Base-by-base conservation (phyloP, 2,329 filamentous ascomycete genomes). In the Chaetomiaceae sp. region DNA sequence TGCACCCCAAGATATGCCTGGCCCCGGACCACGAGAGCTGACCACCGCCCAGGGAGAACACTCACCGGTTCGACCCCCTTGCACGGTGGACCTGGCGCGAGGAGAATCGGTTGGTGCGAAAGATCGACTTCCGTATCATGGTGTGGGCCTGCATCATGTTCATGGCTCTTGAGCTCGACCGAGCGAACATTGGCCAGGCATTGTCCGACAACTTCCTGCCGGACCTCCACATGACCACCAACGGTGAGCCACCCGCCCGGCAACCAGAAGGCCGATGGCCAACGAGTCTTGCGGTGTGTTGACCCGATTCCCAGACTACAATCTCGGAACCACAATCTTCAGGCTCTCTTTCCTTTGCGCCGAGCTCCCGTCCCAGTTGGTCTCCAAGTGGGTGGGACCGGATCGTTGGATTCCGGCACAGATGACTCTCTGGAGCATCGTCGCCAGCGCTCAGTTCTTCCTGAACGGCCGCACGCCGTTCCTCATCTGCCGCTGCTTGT, bases 371-470 rank as follows among this genome's bases (percentile, higher is more conserved):
- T 84, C 80, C 0, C 81, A 85, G 62, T 69, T 86, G 15, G 69
- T 84, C 36, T 74, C 71, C 54, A 81, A 85, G 64, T 81, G 73
- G 73, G 64, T 81, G 49, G 81, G 77, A 0, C 79, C 78, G 0
- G 80, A 84, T 57, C 73, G 77, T 23, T 83, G 79, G 80, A 82
- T 84, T 46, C 82, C 81, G 0, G 68, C 77, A 47, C 79, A 82
- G 61, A 81, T 84, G 71, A 67, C 75, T 5, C 70, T 75, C 3
- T 82, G 79, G 79, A 80, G 76, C 59, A 59, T 81, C 4, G 74
- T 83, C 6, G 75, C 80, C 0, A 66, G 69, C 9, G 69, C 69
- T 51, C 79, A 82, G 61, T 75, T 69, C 49, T 72, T 69, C 66
- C 60, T 76, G 1, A 64, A 53, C 0, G 71, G 72, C 0, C 62